Percentiles rank a stretch among this genome's conserved stretches.
Evolutionary conservation across 768 basidiomycete species (phyloP).

Genomic region (Boletus tylopilopsis): DNA sequence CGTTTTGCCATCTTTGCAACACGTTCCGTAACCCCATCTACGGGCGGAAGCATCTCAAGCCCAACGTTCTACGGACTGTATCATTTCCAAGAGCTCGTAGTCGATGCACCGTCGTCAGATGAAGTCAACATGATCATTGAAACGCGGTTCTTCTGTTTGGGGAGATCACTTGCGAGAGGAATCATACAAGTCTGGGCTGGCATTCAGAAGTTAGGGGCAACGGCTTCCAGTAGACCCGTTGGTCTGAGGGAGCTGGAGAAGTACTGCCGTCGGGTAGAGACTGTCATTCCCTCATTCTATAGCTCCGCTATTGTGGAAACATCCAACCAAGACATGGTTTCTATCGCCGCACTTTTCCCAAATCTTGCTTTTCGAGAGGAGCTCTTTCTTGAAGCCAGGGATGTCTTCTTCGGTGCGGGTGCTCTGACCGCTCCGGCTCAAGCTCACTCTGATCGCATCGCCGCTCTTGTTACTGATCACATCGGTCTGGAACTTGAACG

Average conservation of each 20-base stretch:
- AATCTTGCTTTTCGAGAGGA: constrained; percentile 82
- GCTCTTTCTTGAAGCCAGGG: constrained; percentile 82
- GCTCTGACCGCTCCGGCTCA: constrained; percentile 49
- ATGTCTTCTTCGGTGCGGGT: constrained; percentile 85
- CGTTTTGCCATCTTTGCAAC: constrained; percentile 89
- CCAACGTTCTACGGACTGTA: constrained; percentile 82
- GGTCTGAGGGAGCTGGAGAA: constrained; percentile 82
- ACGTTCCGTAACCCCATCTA: constrained; percentile 55
- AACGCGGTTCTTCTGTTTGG: constrained; percentile 61
- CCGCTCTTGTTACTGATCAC: constrained; percentile 52
- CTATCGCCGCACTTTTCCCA: constrained; percentile 50
- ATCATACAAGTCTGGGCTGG: constrained; percentile 70
- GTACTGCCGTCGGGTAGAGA: constrained; percentile 72
- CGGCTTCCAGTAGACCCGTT: constrained; percentile 53
- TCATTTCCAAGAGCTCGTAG: constrained; percentile 70
- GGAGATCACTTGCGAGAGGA: constrained; percentile 41
- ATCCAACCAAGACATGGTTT: constrained; percentile 20
- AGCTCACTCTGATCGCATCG: constrained; percentile 47
- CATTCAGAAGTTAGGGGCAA: constrained; percentile 48
- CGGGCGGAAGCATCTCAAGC: constrained; percentile 45
- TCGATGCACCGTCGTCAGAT: constrained; percentile 55
- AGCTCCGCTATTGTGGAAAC: constrained; percentile 39
- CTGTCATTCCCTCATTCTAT: constrained; percentile 50
- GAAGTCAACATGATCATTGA: constrained; percentile 74
- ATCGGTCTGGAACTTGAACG: constrained; percentile 70